Percentiles rank a stretch among this genome's conserved stretches.
These are phyloP conservation scores for Articulospora tetracladia DNA, from an alignment of 495 filamentous ascomycete genomes.

Conservation along the genomic window DNA sequence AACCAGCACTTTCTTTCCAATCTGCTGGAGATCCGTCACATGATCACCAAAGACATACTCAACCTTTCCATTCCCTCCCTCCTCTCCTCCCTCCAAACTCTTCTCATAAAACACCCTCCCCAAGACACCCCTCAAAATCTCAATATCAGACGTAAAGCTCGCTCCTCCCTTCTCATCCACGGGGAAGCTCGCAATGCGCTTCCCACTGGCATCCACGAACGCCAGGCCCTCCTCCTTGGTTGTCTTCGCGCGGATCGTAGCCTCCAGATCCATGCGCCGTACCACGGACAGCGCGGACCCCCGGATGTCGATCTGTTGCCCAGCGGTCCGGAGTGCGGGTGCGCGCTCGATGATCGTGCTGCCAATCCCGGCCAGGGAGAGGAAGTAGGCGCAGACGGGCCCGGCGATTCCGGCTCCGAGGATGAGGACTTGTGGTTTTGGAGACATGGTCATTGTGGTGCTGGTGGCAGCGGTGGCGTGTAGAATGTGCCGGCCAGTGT, in stretches of 20 bases:
- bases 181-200: conserved; percentile 34
- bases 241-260: conserved; percentile 34
- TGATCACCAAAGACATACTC: conserved; percentile 43
- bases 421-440: conserved; percentile 6
- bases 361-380: conserved; percentile 40
- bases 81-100: neutral
- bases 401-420: conserved; percentile 31
- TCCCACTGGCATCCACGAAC: conserved; percentile 37
- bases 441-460: neutral
- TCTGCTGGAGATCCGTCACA: conserved; percentile 26
- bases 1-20: conserved; percentile 29
- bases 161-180: conserved; percentile 33
- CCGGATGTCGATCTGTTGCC: conserved; percentile 52
- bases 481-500: no score
- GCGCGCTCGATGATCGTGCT: conserved; percentile 50
- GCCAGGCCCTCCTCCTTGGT: conserved; percentile 41
- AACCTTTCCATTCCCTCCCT: neutral
- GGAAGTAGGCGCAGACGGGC: conserved; percentile 48
- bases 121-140: conserved; percentile 52
- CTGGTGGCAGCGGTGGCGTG: no score
- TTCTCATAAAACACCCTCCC: conserved; percentile 38
- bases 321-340: conserved; percentile 36
- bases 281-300: conserved; percentile 43
- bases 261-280: conserved; percentile 46
- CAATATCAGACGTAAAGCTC: conserved; percentile 48